Conservation (phyloP, 2,329 filamentous ascomycete genomes). For the Aureobasidium sp. region DNA sequence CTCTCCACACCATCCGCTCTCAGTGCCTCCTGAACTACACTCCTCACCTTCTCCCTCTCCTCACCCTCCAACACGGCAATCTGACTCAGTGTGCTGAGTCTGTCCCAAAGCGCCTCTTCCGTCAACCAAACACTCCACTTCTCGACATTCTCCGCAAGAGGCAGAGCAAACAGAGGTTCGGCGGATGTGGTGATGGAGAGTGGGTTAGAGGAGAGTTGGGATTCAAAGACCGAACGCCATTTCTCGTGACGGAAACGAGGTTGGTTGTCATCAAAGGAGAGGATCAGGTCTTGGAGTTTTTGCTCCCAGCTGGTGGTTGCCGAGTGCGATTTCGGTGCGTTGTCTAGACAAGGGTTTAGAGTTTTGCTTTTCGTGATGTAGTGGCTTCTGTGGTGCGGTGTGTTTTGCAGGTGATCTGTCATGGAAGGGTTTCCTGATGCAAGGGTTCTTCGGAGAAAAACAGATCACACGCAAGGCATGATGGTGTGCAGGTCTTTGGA, state of each 20-base stretch:
- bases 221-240: constrained; percentile 58
- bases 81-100: constrained; percentile 59
- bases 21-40: constrained; percentile 48
- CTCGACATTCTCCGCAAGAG: constrained; percentile 48
- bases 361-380: background rate
- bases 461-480: constrained; percentile 11
- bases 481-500: background rate
- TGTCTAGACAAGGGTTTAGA: constrained; percentile 35
- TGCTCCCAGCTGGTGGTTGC: constrained; percentile 53
- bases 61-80: constrained; percentile 50
- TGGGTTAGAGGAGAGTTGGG: constrained; percentile 46
- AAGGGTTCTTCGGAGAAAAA: constrained; percentile 15
- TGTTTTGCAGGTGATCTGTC: background rate
- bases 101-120: constrained; percentile 53
- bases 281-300: constrained; percentile 51
- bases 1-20: constrained; percentile 44
- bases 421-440: background rate
- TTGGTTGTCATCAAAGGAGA: constrained; percentile 47
- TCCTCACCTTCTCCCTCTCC: constrained; percentile 36
- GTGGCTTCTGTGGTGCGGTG: constrained; percentile 46
- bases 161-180: constrained; percentile 51
- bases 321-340: constrained; percentile 49
- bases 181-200: constrained; percentile 32
- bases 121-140: constrained; percentile 51
- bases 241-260: constrained; percentile 56